Base-by-base conservation (phyloP, 768 basidiomycete genomes). In the Boletus rubroflammeus region DNA sequence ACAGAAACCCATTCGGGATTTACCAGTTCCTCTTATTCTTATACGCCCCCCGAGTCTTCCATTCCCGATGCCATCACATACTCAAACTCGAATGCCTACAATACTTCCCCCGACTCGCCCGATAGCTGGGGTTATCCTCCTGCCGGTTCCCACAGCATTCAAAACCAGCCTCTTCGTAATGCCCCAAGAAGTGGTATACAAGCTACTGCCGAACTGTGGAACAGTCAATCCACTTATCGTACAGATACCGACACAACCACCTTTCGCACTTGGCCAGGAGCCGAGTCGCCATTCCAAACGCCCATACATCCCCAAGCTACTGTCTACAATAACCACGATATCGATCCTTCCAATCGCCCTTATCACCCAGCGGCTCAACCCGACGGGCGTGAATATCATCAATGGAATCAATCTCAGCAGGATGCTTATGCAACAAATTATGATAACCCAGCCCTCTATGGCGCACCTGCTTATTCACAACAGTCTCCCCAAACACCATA, bases 41-140 rank as follows among this genome's bases (percentile, higher is more conserved):
- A 76, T 57, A 67, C 78, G 54, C 65, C 76, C n/a, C 72, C 75
- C 43, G 65, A 67, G 19, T 59, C 76, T 29, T 70, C 78, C 6
- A 65, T 72, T 48, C 50, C 76, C 43, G 80, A 79, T 44, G 61
- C 72, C 51, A 68, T 74, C 56, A 58, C 62, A 38, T 83, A 77
- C 62, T 61, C 78, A 55, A 70, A 72, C 40, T 58, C 77, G 19
- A 62, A 73, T 46, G 76, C 79, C 60, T 77, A 76, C 47, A 63
- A 72, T 44, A 54, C 77, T 15, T 61, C 80, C 28, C 63, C 79
- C 32, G 76, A 79, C 51, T 70, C 77, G 32, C 59, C 78, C 11
- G 72, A 81, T 28, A 66, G 77, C 35, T 88, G 86, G 86, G 79
- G 73, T 8, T 88, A 87, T 63, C 58, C 72, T 15, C 59, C 68